phyloP scores from a whole-genome alignment of 2,329 filamentous ascomycete species.

The Penicillium frequentans region DNA sequence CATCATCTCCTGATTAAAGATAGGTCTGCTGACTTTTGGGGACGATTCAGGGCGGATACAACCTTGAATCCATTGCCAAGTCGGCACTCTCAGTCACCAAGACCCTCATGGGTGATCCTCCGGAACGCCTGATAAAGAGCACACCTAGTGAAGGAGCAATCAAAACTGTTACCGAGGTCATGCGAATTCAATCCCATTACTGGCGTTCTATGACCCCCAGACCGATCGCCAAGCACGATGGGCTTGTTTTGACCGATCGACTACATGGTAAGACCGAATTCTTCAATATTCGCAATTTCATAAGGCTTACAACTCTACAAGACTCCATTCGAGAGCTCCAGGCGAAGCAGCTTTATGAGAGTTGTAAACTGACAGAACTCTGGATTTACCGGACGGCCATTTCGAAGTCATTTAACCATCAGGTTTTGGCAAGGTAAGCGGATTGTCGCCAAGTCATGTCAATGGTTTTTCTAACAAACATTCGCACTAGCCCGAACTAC shows the following conservation, averaged over 20 bases:
- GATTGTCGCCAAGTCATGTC: background rate
- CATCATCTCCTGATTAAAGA: too few relatives aligned
- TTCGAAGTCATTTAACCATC: slow-evolving; percentile 78
- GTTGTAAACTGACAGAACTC: slow-evolving; percentile 75
- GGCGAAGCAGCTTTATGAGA: slow-evolving; percentile 67
- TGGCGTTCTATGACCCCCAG: slow-evolving; percentile 87
- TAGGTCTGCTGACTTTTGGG: background rate
- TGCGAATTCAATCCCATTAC: slow-evolving; percentile 62
- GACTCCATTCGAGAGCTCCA: slow-evolving; percentile 80
- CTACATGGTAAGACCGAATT: slow-evolving; percentile 56
- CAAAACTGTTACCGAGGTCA: slow-evolving; percentile 58
- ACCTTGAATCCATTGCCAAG: slow-evolving; percentile 85
- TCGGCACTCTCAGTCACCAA: slow-evolving; percentile 88
- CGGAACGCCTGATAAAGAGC: slow-evolving; percentile 57
- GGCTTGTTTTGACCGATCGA: slow-evolving; percentile 47
- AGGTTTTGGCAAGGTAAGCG: slow-evolving; percentile 73
- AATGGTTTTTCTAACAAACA: background rate
- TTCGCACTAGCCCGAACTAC: slow-evolving; percentile 58
- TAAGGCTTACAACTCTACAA: slow-evolving; percentile 20
- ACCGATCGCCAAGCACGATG: slow-evolving; percentile 32
- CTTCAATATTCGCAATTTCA: background rate
- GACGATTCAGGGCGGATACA: slow-evolving; percentile 72
- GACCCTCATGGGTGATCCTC: slow-evolving; percentile 94
- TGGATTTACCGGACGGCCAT: slow-evolving; percentile 73
- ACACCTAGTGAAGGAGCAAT: slow-evolving; percentile 54